A percentile compares a stretch with the other conserved stretches of the same genome.
phyloP scores from a whole-genome alignment of 192 early-diverging fungal genomes.

The Piromyces sp. region DNA sequence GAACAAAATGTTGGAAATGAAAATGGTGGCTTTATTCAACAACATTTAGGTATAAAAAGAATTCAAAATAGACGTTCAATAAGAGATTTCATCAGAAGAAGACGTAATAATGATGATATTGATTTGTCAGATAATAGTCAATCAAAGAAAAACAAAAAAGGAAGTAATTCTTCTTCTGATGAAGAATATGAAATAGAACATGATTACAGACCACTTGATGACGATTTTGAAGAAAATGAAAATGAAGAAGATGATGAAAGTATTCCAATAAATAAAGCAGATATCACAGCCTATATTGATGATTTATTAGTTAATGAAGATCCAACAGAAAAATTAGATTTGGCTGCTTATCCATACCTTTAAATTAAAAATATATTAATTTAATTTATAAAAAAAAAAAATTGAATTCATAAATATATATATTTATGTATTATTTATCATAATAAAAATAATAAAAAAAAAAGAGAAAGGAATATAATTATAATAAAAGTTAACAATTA shows the following conservation, averaged over 20 bases:
- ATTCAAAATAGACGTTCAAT: background rate
- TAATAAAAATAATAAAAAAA: background rate
- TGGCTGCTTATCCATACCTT: slow-evolving; percentile 1
- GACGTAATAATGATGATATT: background rate
- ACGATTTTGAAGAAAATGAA: too few relatives aligned
- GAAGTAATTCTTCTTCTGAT: background rate
- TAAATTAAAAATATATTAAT: background rate
- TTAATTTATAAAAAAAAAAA: too few relatives aligned
- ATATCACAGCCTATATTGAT: background rate
- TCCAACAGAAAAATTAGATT: background rate
- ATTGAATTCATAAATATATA: too few relatives aligned
- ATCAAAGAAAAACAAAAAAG: background rate
- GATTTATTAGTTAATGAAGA: background rate
- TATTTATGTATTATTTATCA: too few relatives aligned
- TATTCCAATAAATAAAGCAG: background rate
- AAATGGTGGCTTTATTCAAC: too few relatives aligned
- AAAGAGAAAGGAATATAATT: background rate
- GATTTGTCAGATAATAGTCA: background rate
- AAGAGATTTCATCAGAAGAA: background rate
- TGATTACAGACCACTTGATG: background rate
- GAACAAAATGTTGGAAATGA: background rate
- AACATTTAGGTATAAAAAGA: background rate
- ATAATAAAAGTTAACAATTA: too few relatives aligned
- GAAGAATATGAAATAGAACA: background rate
- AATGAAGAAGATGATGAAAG: background rate